Base-by-base conservation (phyloP, 2,329 filamentous ascomycete species). In the Fusarium penzigii region DNA sequence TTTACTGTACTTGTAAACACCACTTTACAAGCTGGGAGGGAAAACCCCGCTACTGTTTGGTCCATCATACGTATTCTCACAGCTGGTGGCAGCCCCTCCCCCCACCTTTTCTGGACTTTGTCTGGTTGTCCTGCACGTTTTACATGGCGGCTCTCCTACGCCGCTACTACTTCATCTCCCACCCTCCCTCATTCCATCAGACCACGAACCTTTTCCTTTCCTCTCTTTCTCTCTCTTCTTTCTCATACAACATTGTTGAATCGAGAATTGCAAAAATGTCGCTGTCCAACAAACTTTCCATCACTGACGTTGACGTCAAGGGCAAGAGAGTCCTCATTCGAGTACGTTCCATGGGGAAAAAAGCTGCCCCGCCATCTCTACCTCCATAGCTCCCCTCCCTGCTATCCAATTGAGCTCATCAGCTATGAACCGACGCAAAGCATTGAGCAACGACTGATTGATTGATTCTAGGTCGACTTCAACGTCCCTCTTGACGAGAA, bases 251-350 rank as follows among this genome's bases (percentile, higher is more conserved):
- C 32, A 36, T 36, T 9, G 10, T 36, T 14, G 13, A 36, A 36
- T 14, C 32, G 32, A 11, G 32, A 36, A 11, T 36, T 36, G 55
- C 60, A 71, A 85, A 68, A 56, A 99, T 99, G 94, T 97, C 94
- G 86, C 90, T 99, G 73, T 90, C 92, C 68, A 97, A 87, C 85
- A 99, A 99, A 85, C 90, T 99, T 68, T 90, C 92, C 65, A 97
- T 99, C 77, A 90, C 86, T 64, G 93, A 99, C 72, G 87, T 96
- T 70, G 92, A 99, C 78, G 83, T 99, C 77, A 96, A 96, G 86
- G 93, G 83, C 85, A 99, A 99, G 87, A 87, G 92, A 69, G 94
- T 97, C 76, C 84, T 99, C 69, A 97, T 99, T 75, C 89, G 94
- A 71, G 94, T 96, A 83, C 75, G 89, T 80, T 56, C 48, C 51